Evolutionary conservation across 805 yeast genomes (phyloP).

Genomic region (Tetrapisispora namnaoensis): DNA sequence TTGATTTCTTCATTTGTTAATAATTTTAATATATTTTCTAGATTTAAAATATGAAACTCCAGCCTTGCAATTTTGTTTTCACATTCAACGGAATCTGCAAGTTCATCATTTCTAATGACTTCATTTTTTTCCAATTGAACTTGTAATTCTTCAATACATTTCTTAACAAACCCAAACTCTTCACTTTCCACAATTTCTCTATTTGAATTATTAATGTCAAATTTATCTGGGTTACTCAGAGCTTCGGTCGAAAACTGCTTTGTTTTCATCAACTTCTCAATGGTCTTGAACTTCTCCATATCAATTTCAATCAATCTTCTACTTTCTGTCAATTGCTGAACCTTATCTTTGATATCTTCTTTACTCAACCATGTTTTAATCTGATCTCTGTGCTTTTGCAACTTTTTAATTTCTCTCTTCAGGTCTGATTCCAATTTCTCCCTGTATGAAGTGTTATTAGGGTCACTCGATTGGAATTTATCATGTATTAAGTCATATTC

Average conservation of each 20-base stretch:
- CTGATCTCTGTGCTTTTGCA: slow-evolving; percentile 90
- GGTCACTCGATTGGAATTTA: slow-evolving; percentile 67
- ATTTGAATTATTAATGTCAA: slow-evolving; percentile 48
- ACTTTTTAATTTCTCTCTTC: slow-evolving; percentile 88
- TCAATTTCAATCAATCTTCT: slow-evolving; percentile 60
- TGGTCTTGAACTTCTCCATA: slow-evolving; percentile 93
- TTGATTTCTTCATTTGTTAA: slow-evolving; percentile 74
- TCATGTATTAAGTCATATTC: slow-evolving; percentile 81
- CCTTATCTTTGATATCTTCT: slow-evolving; percentile 84
- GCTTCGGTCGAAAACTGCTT: slow-evolving; percentile 94
- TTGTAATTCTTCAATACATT: slow-evolving; percentile 67
- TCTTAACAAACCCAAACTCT: slow-evolving; percentile 56
- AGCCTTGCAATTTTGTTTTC: slow-evolving; percentile 62
- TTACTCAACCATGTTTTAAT: slow-evolving; percentile 91
- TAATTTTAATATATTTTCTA: slow-evolving; percentile 68
- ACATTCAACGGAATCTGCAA: neutral
- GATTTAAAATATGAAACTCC: slow-evolving; percentile 62
- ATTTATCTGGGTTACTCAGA: slow-evolving; percentile 48
- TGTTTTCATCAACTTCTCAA: slow-evolving; percentile 86
- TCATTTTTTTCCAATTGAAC: slow-evolving; percentile 74
- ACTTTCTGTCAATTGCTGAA: slow-evolving; percentile 62
- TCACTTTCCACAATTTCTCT: slow-evolving; percentile 72
- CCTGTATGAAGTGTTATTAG: slow-evolving; percentile 65
- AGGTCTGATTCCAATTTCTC: slow-evolving; percentile 88
- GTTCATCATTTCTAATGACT: slow-evolving; percentile 43